phyloP scores from a whole-genome alignment of 2,329 filamentous ascomycete genomes.

The Hypomyces rosellus region DNA sequence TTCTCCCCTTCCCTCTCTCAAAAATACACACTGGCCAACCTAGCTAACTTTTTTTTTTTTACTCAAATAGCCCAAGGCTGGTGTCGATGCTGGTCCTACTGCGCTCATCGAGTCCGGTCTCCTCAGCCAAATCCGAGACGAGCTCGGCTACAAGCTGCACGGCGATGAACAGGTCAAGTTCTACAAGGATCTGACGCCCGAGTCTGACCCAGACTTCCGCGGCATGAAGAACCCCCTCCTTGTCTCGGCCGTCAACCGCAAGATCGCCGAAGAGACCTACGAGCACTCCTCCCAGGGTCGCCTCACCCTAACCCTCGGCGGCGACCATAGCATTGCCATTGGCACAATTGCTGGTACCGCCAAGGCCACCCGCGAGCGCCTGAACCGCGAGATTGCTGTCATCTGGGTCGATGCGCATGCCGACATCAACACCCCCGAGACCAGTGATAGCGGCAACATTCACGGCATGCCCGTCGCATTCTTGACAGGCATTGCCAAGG shows the following conservation, averaged over 20 bases:
- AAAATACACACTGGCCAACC: background rate
- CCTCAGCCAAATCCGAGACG: constrained; percentile 72
- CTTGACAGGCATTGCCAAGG: constrained; percentile 74
- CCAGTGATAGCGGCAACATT: constrained; percentile 82
- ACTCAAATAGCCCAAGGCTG: constrained; percentile 66
- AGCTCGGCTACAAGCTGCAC: constrained; percentile 82
- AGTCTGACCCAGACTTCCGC: constrained; percentile 69
- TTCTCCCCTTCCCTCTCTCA: no score
- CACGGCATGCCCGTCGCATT: constrained; percentile 98
- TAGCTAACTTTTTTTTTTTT: background rate
- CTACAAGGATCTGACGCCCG: constrained; percentile 69
- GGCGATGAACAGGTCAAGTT: constrained; percentile 77
- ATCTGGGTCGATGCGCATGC: constrained; percentile 99
- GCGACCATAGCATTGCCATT: constrained; percentile 94
- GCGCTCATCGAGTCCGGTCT: constrained; percentile 86
- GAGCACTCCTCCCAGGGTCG: constrained; percentile 75
- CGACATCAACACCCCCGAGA: constrained; percentile 96
- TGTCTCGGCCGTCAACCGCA: constrained; percentile 77
- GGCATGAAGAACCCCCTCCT: constrained; percentile 90
- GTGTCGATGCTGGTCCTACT: constrained; percentile 84
- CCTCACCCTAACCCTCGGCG: constrained; percentile 86
- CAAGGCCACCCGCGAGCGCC: constrained; percentile 75
- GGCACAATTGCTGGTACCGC: constrained; percentile 85
- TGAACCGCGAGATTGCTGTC: constrained; percentile 79
- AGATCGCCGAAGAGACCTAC: constrained; percentile 80